Conservation (phyloP, 2,329 filamentous ascomycete species). For the Beauveria pseudobassiana region DNA sequence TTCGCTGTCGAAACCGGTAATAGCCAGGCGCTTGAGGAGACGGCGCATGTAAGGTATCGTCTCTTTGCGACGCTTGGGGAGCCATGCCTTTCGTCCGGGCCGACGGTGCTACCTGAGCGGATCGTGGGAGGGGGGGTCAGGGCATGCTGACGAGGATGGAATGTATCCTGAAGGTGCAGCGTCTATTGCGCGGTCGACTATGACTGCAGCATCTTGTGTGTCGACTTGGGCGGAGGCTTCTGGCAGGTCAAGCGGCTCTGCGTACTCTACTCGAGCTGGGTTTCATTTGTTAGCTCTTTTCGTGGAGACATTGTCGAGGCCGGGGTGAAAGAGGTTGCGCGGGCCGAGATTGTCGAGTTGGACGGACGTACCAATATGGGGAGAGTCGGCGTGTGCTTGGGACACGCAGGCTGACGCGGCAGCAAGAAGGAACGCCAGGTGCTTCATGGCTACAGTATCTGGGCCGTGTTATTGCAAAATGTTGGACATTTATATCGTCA, state of each 20-base stretch:
- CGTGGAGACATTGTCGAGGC: neutral
- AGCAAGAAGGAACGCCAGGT: slow-evolving; percentile 1
- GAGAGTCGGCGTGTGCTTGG: neutral
- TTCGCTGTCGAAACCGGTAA: slow-evolving; percentile 61
- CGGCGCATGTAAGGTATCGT: slow-evolving; percentile 63
- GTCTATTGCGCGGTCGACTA: slow-evolving; percentile 2
- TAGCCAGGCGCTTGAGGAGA: slow-evolving; percentile 60
- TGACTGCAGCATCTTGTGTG: neutral
- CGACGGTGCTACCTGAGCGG: slow-evolving; percentile 4
- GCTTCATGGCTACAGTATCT: slow-evolving; percentile 2
- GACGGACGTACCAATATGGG: neutral
- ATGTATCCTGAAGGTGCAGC: slow-evolving; percentile 8
- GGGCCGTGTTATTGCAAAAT: neutral
- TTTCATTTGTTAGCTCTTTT: neutral
- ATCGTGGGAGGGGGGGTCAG: slow-evolving; percentile 5
- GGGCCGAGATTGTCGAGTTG: neutral
- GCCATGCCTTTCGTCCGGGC: slow-evolving; percentile 40
- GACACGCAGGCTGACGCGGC: neutral
- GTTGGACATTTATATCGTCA: neutral
- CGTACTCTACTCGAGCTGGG: neutral
- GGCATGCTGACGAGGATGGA: neutral
- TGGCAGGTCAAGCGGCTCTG: neutral
- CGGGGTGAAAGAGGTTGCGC: neutral
- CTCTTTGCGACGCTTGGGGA: slow-evolving; percentile 56
- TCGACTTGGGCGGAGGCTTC: neutral